phyloP scores from a whole-genome alignment of 495 filamentous ascomycete genomes.

The Tuber umbilicatum region DNA sequence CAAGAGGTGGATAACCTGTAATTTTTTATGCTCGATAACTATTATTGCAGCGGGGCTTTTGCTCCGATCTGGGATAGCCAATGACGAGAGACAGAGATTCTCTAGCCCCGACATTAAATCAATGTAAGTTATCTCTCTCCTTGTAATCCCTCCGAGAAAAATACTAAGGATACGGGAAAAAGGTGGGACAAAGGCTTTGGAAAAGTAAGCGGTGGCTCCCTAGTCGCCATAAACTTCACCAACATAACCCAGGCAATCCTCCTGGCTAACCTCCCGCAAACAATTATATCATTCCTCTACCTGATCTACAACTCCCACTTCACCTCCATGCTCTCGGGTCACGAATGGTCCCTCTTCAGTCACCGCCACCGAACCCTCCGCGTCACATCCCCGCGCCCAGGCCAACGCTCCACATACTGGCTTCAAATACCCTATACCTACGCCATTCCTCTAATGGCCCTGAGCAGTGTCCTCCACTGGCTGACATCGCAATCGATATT shows the following conservation, averaged over 20 bases:
- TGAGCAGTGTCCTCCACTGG: constrained; percentile 44
- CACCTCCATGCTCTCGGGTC: constrained; percentile 45
- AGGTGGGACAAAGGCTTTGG: constrained; percentile 14
- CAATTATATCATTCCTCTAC: constrained; percentile 47
- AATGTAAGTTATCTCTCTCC: not conserved
- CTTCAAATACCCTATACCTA: constrained; percentile 46
- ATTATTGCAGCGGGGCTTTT: not conserved
- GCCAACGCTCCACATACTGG: constrained; percentile 45
- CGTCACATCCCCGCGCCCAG: constrained; percentile 42
- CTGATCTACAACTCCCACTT: constrained; percentile 44
- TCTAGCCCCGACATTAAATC: not conserved
- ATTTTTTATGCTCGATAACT: not conserved
- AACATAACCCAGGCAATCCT: constrained; percentile 39
- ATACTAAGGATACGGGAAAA: not conserved
- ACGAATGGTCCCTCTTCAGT: constrained; percentile 41
- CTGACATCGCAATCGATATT: constrained; percentile 46
- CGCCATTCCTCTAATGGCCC: constrained; percentile 41
- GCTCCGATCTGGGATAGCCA: not conserved
- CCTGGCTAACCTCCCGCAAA: constrained; percentile 47
- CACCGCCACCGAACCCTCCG: constrained; percentile 42
- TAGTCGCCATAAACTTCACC: constrained; percentile 10
- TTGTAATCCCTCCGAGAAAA: not conserved
- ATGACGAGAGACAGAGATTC: not conserved
- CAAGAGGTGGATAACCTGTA: constrained; percentile 8
- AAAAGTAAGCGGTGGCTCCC: not conserved